Conservation (phyloP, 1,284 basidiomycete genomes). For the Moesziomyces sp. region DNA sequence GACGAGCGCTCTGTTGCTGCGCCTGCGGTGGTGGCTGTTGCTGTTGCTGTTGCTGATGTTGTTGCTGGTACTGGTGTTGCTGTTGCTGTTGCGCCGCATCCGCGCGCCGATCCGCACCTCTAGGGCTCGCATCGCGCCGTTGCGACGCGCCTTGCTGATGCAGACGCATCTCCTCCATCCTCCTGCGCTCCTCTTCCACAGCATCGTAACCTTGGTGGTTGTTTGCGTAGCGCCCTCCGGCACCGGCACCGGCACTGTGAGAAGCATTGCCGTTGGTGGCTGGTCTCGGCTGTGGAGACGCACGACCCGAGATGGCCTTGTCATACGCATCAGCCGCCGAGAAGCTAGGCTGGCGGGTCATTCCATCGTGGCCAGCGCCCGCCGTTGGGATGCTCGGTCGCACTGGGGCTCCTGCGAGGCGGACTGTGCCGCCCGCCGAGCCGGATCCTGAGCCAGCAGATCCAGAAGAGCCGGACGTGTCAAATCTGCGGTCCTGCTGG, state of each 20-base stretch:
- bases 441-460: slow-evolving; percentile 53
- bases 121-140: slow-evolving; percentile 1
- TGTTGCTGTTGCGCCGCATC: slow-evolving; percentile 7
- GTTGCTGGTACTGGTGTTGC: slow-evolving; percentile 6
- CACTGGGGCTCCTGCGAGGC: slow-evolving; percentile 30
- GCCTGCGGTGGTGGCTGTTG: slow-evolving; percentile 18
- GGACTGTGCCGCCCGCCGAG: slow-evolving; percentile 54
- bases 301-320: slow-evolving; percentile 34
- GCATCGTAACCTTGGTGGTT: slow-evolving; percentile 16
- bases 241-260: neutral
- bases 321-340: slow-evolving; percentile 49
- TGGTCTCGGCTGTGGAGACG: slow-evolving; percentile 8
- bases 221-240: slow-evolving; percentile 32
- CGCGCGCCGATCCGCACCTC: slow-evolving; percentile 4
- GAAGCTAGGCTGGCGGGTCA: slow-evolving; percentile 18
- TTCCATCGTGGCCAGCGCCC: slow-evolving; percentile 4
- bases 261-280: slow-evolving; percentile 21
- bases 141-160: slow-evolving; percentile 4
- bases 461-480: slow-evolving; percentile 32
- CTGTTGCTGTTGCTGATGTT: slow-evolving; percentile 17
- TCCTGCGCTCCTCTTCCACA: slow-evolving; percentile 44
- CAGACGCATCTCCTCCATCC: slow-evolving; percentile 48
- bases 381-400: slow-evolving; percentile 42
- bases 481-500: slow-evolving; percentile 37
- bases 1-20: slow-evolving; percentile 26